Base-by-base conservation (phyloP, 1,139 yeast species). In the Hansenula sp. region DNA sequence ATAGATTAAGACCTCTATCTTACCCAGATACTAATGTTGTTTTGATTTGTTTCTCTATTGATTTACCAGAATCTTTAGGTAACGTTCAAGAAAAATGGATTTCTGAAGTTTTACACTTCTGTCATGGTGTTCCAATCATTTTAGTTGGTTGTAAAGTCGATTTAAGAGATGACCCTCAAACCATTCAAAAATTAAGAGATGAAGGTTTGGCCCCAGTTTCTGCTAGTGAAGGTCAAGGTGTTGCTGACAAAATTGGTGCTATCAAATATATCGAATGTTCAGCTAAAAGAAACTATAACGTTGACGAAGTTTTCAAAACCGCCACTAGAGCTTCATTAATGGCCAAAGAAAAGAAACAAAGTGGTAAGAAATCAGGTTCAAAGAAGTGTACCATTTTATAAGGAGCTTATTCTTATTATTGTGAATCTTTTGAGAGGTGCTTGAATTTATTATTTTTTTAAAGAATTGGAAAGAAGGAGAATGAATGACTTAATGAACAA, bases 1-100 rank as follows among this genome's bases (percentile, higher is more conserved):
- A 89, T 68, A 84, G 96, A 71, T 77, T 90, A 64, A 84, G 97
- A 73, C 96, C 96, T 29, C 76, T 90, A 59, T 84, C 95, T 27
- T 90, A 90, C 71, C 96, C 96, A 49, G 96, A 89, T 66, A 85
- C 96, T 42, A 87, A 90, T 64, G 96, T 90, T 52, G 87, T 90
- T 54, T 77, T 90, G 66, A 88, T 90, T 60, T 89, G 96, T 76
- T 90, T 89, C 75, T 83, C 96, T 24, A 80, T 90, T 54, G 96
- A 88, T 66, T 78, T 91, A 35, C 97, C 96, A 52, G 96, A 89
- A 68, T 87, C 96, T 29, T 77, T 90, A 57, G 95, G 88, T 62
- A 90, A 90, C 68, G 96, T 89, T 52, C 89, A 86, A 72, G 96
- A 87, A 68, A 88, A 89, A 68, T 90, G 97, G 97, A 86, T 88